Evolutionary conservation across 75 land plant species (phyloP), one percentile per base, ranked within the genome.

Genomic region (Picea sitchensis): DNA sequence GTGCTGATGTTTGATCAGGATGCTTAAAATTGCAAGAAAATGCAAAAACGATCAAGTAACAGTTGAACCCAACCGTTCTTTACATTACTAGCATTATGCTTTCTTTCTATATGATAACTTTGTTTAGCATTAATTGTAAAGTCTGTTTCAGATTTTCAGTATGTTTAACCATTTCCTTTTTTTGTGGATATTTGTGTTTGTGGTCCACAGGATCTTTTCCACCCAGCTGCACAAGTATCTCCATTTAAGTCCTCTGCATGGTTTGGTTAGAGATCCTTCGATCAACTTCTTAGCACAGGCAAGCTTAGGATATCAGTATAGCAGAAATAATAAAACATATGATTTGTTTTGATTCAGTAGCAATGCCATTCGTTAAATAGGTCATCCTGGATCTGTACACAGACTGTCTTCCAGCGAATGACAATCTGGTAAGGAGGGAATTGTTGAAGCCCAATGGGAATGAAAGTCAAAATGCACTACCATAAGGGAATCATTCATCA

Each of bases 231-330:
- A 44, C 51, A 20, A 20, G 26, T 44, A n/a, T 20, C 51, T 44
- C 23, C 8, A n/a, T 14, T 1, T 71, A 36, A 71, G n/a, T 12
- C 23, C 2, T 5, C 44, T 17, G 26, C 26, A 71, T 71, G 23
- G 74, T 38, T 34, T 69, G 6, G 73, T 36, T 38, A 71, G 56
- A 71, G 36, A 71, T 71, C 23, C 74, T 71, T 41, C 23, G n/a
- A 71, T 44, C 17, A 44, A 44, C 23, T 0, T 71, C 12, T 71
- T 71, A 36, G 44, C 8, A 20, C 51, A 71, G 54, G 47, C 41
- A 71, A 71, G 36, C 23, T 41, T 20, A 34, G 36, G 71, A 67
- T 67, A 17, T 34, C 18, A 36, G 18, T 36, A 15, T 36, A 34
- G 18, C 71, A 67, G 18, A 34, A 32, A 5, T 69, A 17, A 18